These are phyloP conservation scores for Lactuca saligna DNA, from an alignment of 129 eudicot species.

Conservation along the genomic window DNA sequence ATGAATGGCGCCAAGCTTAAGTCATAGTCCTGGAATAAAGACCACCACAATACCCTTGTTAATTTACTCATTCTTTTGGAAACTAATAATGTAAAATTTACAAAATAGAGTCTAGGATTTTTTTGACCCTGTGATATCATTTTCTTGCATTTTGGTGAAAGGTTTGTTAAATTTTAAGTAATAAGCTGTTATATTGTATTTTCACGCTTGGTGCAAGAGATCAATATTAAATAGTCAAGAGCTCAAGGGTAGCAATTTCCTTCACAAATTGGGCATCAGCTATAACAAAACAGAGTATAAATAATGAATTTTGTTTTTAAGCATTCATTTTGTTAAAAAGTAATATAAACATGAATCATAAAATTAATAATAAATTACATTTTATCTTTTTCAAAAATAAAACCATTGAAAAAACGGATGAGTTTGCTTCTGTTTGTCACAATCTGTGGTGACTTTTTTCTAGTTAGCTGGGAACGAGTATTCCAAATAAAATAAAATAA, in stretches of 20 bases:
- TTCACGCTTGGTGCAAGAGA: too few relatives aligned
- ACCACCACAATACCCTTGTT: too few relatives aligned
- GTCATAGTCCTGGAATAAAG: too few relatives aligned
- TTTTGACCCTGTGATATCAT: too few relatives aligned
- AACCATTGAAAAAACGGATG: constrained; percentile 48
- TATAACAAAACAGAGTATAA: constrained; percentile 14
- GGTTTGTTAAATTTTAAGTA: too few relatives aligned
- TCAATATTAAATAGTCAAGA: constrained; percentile 10
- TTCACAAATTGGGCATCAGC: constrained; percentile 52
- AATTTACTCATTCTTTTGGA: too few relatives aligned
- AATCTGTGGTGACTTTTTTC: constrained; percentile 55
- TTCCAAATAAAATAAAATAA: background rate
- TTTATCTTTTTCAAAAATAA: constrained; percentile 54
- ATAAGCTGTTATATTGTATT: too few relatives aligned
- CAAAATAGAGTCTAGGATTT: too few relatives aligned
- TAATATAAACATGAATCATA: background rate
- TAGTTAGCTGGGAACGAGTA: constrained; percentile 62
- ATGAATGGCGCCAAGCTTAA: too few relatives aligned
- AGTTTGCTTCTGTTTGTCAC: constrained; percentile 64
- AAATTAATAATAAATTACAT: background rate
- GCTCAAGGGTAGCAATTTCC: constrained; percentile 56
- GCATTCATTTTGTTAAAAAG: constrained; percentile 13
- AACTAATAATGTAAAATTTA: too few relatives aligned
- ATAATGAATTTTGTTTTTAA: background rate
- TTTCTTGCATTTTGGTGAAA: too few relatives aligned